A percentile compares a stretch with the other conserved stretches of the same genome.
These are phyloP conservation scores for Neohortaea acidophila DNA, from an alignment of 495 filamentous ascomycete species.

Conservation along the genomic window DNA sequence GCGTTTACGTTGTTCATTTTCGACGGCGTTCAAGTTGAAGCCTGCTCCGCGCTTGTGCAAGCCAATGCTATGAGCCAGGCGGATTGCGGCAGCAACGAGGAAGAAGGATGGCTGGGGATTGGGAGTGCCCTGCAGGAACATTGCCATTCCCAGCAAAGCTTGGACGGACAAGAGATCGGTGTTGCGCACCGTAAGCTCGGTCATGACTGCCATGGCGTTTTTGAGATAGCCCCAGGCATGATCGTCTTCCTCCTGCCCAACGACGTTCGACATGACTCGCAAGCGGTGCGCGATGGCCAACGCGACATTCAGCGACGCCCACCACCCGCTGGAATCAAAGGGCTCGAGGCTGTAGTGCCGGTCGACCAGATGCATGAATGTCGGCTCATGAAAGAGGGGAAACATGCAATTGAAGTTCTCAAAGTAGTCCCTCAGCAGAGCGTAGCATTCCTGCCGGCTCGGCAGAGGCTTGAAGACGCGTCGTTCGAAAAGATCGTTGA, in stretches of 20 bases:
- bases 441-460: constrained; percentile 62
- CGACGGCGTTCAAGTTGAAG: constrained; percentile 77
- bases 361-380: constrained; percentile 92
- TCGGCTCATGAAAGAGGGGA: constrained; percentile 90
- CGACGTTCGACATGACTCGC: constrained; percentile 88
- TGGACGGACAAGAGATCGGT: constrained; percentile 95
- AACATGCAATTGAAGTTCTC: constrained; percentile 99
- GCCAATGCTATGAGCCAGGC: constrained; percentile 85
- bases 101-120: constrained; percentile 94
- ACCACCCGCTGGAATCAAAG: constrained; percentile 95
- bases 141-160: constrained; percentile 83
- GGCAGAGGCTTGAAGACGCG: constrained; percentile 73
- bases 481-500: constrained; percentile 78
- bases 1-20: constrained; percentile 87
- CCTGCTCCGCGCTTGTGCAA: constrained; percentile 83
- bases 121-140: constrained; percentile 91
- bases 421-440: constrained; percentile 82
- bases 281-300: constrained; percentile 82
- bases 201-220: constrained; percentile 84
- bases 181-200: constrained; percentile 87
- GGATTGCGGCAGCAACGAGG: constrained; percentile 81
- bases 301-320: constrained; percentile 90
- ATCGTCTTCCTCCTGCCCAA: constrained; percentile 76
- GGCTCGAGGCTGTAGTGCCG: constrained; percentile 82
- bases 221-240: constrained; percentile 93